These are phyloP conservation scores for Aspergillus cavernicola DNA, from an alignment of 495 filamentous ascomycete genomes.

Conservation along the genomic window DNA sequence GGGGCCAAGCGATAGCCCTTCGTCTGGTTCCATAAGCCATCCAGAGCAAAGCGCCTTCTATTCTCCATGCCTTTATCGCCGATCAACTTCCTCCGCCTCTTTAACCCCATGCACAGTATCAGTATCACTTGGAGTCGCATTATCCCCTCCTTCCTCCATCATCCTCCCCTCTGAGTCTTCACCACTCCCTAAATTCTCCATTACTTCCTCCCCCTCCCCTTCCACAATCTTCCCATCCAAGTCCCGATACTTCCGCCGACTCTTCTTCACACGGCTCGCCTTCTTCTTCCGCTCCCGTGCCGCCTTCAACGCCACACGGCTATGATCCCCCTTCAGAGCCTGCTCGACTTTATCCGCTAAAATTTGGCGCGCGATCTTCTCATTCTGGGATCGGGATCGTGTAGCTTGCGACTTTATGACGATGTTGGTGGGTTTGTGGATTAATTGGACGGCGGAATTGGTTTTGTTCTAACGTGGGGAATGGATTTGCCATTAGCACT, in stretches of 20 bases:
- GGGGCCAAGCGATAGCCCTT: too few species aligned
- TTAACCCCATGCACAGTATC: too few species aligned
- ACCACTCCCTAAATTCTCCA: not conserved
- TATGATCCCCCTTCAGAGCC: conserved; percentile 55
- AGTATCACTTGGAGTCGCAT: not conserved
- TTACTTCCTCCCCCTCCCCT: conserved; percentile 20
- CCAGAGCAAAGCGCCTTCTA: not conserved
- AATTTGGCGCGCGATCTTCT: conserved; percentile 75
- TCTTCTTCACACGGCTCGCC: conserved; percentile 63
- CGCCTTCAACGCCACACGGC: conserved; percentile 53
- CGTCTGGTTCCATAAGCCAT: too few species aligned
- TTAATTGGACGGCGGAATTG: conserved; percentile 88
- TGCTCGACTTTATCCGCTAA: conserved; percentile 77
- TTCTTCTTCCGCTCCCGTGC: conserved; percentile 58
- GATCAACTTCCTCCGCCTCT: not conserved
- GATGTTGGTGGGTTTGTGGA: conserved; percentile 80
- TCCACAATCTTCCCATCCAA: conserved; percentile 48
- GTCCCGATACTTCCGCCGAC: conserved; percentile 59
- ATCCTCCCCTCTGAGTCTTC: too few species aligned
- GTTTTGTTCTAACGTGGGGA: conserved; percentile 99
- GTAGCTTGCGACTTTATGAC: conserved; percentile 93
- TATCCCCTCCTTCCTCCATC: not conserved
- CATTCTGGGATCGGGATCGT: conserved; percentile 81
- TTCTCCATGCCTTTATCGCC: not conserved
- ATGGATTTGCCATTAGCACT: too few species aligned